Evolutionary conservation across 345 rosid species (phyloP), one percentile per base, ranked within the genome.

Genomic region (Euphorbia lathyris): DNA sequence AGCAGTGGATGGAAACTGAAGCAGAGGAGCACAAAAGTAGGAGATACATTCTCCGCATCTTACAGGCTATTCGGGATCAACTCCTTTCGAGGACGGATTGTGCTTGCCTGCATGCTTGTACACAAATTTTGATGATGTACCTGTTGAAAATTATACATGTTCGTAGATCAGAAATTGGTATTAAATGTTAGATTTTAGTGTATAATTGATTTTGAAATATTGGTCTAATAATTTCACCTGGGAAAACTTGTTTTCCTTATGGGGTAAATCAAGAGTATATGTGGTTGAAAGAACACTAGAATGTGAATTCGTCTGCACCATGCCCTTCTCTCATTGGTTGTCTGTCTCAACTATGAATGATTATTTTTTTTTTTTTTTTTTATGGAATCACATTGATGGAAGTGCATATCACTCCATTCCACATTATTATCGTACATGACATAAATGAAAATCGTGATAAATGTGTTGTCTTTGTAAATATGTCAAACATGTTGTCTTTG

Each of bases 131-230:
- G 36, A n/a, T 22, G 3, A 20, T 29, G 57, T 58, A 25, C 45
- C 12, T 53, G 50, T 63, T 25, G 20, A 12, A 66, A 61, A 66
- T 61, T 63, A 55, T 74, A n/a, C 11, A 19, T 17, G 25, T 74
- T 45, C 75, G 79, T 79, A 68, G 56, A 29, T 36, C 19, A 65
- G 3, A 38, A 9, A 1, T 19, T 65, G 51, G 57, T 63, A 20
- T 34, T 48, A 26, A 61, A 68, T 58, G 58, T 30, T 43, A 57
- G 68, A 22, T 66, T 48, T 27, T 3, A 34, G 38, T n/a, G n/a
- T 63, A 34, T 11, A 23, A 40, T 45, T 13, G 11, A 43, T 63
- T 63, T 63, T 23, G 29, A 22, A 1, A 22, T 13, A 22, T 55
- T 55, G 36, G 42, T 59, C 22, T 29, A 60, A 58, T 9, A 58